Percentiles rank a stretch among this genome's conserved stretches.
Evolutionary conservation across 768 basidiomycete species (phyloP).

Genomic region (Tricholoma hemisulphureum): DNA sequence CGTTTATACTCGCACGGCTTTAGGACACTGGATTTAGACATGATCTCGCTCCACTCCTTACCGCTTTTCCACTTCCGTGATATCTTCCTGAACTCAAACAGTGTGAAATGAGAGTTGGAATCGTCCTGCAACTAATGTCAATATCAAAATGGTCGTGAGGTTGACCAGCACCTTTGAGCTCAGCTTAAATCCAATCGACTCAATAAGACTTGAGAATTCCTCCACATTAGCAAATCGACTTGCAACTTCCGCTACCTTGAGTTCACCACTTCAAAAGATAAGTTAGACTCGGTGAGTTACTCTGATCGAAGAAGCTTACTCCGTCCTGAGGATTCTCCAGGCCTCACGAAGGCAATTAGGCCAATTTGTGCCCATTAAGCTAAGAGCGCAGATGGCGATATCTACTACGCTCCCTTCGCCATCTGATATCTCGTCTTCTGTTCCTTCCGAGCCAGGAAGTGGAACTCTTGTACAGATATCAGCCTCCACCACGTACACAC

Average conservation of each 20-base stretch:
- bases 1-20: constrained; percentile 94
- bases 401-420: constrained; percentile 81
- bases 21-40: constrained; percentile 54
- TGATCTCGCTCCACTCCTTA: constrained; percentile 58
- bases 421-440: constrained; percentile 34
- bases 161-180: constrained; percentile 54
- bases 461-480: constrained; percentile 83
- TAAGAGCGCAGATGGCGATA: constrained; percentile 89
- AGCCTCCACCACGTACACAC: constrained; percentile 79
- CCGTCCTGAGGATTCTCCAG: constrained; percentile 80
- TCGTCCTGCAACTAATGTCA: constrained; percentile 54
- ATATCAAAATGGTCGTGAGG: background rate
- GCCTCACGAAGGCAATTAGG: constrained; percentile 85
- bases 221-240: constrained; percentile 74
- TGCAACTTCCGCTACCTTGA: constrained; percentile 87
- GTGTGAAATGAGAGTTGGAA: constrained; percentile 78
- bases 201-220: constrained; percentile 63
- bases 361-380: constrained; percentile 98
- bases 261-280: constrained; percentile 56
- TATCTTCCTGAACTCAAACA: constrained; percentile 77
- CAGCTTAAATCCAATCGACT: constrained; percentile 71
- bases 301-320: constrained; percentile 40
- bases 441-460: constrained; percentile 73
- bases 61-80: constrained; percentile 44
- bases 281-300: background rate